Evolutionary conservation across 2,329 filamentous ascomycete genomes (phyloP).

Genomic region (Epichloe gansuensis): DNA sequence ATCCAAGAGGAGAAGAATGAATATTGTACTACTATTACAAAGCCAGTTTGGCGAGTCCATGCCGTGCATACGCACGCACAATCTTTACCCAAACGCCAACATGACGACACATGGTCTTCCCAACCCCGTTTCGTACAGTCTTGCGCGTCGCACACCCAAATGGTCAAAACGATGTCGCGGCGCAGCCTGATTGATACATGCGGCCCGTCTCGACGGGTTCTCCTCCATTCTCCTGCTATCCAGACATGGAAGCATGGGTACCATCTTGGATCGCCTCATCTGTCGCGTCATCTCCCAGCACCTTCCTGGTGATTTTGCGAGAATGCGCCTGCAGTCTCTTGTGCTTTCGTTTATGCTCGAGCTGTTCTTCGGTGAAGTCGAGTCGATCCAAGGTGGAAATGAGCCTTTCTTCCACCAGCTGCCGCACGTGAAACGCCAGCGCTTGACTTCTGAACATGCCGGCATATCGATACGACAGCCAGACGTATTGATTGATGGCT

Average conservation of each 20-base stretch:
- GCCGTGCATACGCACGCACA: background rate
- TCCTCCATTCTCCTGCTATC: background rate
- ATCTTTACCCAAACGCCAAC: background rate
- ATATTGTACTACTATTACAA: too few species aligned
- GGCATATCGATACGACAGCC: slow-evolving; percentile 82
- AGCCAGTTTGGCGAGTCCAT: background rate
- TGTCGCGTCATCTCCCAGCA: slow-evolving; percentile 7
- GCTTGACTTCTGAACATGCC: slow-evolving; percentile 66
- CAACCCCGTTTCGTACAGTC: background rate
- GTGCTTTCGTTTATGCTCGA: slow-evolving; percentile 14
- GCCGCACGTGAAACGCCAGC: slow-evolving; percentile 69
- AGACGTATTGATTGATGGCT: slow-evolving; percentile 73
- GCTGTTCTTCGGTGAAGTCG: slow-evolving; percentile 29
- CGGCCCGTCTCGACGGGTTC: background rate
- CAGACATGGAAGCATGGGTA: slow-evolving; percentile 9
- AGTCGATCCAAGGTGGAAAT: slow-evolving; percentile 35
- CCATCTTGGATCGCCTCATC: slow-evolving; percentile 10
- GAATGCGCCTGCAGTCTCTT: slow-evolving; percentile 13
- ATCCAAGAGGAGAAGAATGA: too few species aligned
- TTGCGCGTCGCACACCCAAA: background rate
- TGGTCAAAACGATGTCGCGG: background rate
- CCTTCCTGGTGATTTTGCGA: slow-evolving; percentile 5
- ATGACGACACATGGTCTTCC: background rate
- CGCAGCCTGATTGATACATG: background rate
- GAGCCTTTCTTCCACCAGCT: slow-evolving; percentile 65